Evolutionary conservation across 1,284 basidiomycete species (phyloP).

Genomic region (Ceratorhiza oryzae-sativae): DNA sequence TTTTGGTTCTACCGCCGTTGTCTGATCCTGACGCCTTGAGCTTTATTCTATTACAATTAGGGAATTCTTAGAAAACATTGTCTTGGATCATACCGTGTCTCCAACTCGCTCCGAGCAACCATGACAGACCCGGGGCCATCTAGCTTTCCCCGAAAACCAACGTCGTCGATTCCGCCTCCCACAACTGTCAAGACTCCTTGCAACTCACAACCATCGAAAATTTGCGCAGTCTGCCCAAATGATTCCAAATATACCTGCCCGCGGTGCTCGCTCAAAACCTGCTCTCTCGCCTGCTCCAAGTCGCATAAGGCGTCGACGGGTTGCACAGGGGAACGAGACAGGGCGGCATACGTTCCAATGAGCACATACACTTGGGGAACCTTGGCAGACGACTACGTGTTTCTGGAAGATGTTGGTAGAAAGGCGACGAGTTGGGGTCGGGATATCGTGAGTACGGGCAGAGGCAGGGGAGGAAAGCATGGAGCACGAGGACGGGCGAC

Average conservation of each 20-base stretch:
- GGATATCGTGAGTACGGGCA: constrained; percentile 67
- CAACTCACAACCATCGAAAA: background rate
- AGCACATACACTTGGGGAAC: constrained; percentile 80
- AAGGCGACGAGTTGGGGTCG: constrained; percentile 73
- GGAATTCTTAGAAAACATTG: background rate
- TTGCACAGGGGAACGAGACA: constrained; percentile 78
- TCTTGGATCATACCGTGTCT: background rate
- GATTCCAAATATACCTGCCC: constrained; percentile 81
- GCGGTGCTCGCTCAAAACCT: constrained; percentile 71
- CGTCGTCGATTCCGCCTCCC: background rate
- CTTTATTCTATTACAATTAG: too few relatives aligned
- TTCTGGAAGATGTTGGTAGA: constrained; percentile 79
- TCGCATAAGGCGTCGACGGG: constrained; percentile 69
- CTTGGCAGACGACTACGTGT: constrained; percentile 86
- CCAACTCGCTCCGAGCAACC: background rate
- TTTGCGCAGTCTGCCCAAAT: constrained; percentile 38
- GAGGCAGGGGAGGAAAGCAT: constrained; percentile 49
- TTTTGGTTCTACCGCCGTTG: background rate
- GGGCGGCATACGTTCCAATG: constrained; percentile 76
- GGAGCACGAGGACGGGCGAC: constrained; percentile 44
- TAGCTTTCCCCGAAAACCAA: constrained; percentile 2
- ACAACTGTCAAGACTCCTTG: background rate
- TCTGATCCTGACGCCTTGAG: background rate
- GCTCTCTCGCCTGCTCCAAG: constrained; percentile 75
- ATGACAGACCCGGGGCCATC: constrained; percentile 26